A percentile compares a stretch with the other conserved stretches of the same genome.
phyloP scores from a whole-genome alignment of 768 basidiomycete species.

The Suillus tomentosus region DNA sequence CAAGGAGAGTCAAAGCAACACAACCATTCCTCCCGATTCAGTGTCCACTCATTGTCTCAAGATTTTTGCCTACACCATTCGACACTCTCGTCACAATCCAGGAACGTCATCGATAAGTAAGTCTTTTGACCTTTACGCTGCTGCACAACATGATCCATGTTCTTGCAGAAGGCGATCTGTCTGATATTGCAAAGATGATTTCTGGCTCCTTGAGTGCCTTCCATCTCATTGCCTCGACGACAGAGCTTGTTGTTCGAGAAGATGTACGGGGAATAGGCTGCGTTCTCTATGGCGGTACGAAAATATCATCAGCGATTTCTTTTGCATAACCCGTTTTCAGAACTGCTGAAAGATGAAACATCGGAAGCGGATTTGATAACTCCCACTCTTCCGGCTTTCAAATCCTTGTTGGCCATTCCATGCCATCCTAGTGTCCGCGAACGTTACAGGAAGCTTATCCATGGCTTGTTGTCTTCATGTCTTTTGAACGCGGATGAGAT shows the following conservation, averaged over 20 bases:
- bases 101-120: constrained; percentile 56
- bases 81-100: constrained; percentile 63
- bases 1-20: constrained; percentile 38
- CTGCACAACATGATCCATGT: constrained; percentile 12
- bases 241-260: constrained; percentile 59
- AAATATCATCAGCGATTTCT: background rate
- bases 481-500: constrained; percentile 88
- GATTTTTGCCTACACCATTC: constrained; percentile 80
- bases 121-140: constrained; percentile 12
- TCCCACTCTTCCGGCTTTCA: constrained; percentile 79
- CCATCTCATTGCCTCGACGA: constrained; percentile 55
- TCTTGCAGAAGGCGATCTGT: constrained; percentile 48
- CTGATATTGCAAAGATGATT: constrained; percentile 67
- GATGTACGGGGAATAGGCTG: constrained; percentile 81
- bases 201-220: constrained; percentile 64
- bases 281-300: constrained; percentile 72
- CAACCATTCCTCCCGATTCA: constrained; percentile 32
- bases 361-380: constrained; percentile 78
- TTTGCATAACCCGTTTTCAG: constrained; percentile 37
- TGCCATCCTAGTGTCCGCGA: constrained; percentile 44
- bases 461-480: constrained; percentile 85
- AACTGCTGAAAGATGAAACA: constrained; percentile 85
- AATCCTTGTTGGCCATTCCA: constrained; percentile 62
- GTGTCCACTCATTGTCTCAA: constrained; percentile 69
- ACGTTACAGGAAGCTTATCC: constrained; percentile 61